Base-by-base conservation (phyloP, 805 yeast genomes). In the Debaryomyces prosopidis region DNA sequence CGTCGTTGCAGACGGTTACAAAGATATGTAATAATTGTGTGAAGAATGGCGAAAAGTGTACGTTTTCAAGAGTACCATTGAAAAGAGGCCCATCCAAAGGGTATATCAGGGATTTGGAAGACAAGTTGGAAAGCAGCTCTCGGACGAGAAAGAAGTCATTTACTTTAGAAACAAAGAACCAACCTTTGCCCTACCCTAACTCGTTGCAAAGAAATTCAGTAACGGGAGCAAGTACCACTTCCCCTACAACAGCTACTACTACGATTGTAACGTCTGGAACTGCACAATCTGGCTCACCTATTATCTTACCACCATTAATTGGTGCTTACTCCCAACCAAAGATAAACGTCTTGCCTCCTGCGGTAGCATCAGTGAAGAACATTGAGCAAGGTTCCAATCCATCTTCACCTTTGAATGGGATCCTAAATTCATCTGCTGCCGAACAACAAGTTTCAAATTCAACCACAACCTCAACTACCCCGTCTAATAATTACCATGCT, bases 71-170 rank as follows among this genome's bases (percentile, higher is more conserved):
- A 40, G 75, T 83, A 1, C 95, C 91, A 0, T 60, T 87, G 59
- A 87, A 87, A 54, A 67, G 95, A 53, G 95, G 95, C 0, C 95
- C 95, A 0, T 75, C 85, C 0, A 87, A 85, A 56, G 92, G 92
- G 1, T 84, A 80, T 51, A 69, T 73, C n/a, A 65, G 75, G 40
- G 78, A 71, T 44, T 54, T 63, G 37, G 74, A 67, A 44, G 74
- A 70, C 27, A 63, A 65, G 50, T 49, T 63, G 28, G 74, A 66
- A n/a, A 26, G 28, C 12, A 36, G 30, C 17, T 20, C 45, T 17
- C 39, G 39, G 28, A 39, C 16, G 30, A 14, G 41, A 12, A 28
- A 15, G 27, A 27, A 38, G 18, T 27, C 33, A 37, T 14, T 30
- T 16, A 4, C 27, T 12, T 10, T 15, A 35, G 20, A 39, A 14